Percentiles rank a stretch among this genome's conserved stretches.
phyloP scores from a whole-genome alignment of 495 filamentous ascomycete species.

The Aspergillus saccharolyticus region DNA sequence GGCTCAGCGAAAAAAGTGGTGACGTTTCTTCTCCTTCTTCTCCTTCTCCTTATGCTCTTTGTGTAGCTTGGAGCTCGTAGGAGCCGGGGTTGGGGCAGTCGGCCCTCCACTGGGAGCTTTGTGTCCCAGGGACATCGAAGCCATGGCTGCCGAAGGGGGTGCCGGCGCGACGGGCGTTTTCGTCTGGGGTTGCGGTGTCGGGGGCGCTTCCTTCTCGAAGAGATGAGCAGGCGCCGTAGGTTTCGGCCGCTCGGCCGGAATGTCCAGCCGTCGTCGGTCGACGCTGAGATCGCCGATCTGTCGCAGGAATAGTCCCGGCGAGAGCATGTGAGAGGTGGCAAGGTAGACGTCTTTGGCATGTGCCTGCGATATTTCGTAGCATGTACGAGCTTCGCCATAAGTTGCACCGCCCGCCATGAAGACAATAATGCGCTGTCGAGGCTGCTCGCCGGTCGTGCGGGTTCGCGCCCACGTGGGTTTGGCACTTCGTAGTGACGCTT shows the following conservation, averaged over 20 bases:
- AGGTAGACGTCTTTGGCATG: slow-evolving; percentile 79
- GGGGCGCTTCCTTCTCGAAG: slow-evolving; percentile 67
- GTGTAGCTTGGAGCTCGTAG: slow-evolving; percentile 22
- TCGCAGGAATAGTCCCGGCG: slow-evolving; percentile 69
- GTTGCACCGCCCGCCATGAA: slow-evolving; percentile 97
- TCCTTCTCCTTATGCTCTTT: slow-evolving; percentile 31
- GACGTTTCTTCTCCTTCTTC: slow-evolving; percentile 47
- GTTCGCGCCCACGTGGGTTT: slow-evolving; percentile 94
- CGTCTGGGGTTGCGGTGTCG: slow-evolving; percentile 35
- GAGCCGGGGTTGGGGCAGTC: slow-evolving; percentile 22
- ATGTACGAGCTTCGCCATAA: slow-evolving; percentile 79
- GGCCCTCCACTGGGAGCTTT: slow-evolving; percentile 1
- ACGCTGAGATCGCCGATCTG: slow-evolving; percentile 75
- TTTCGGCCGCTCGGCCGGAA: slow-evolving; percentile 76
- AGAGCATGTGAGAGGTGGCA: slow-evolving; percentile 87
- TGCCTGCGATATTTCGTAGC: slow-evolving; percentile 76
- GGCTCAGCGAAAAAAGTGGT: slow-evolving; percentile 63
- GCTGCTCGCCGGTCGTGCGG: slow-evolving; percentile 67
- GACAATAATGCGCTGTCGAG: slow-evolving; percentile 83
- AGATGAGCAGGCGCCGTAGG: slow-evolving; percentile 79
- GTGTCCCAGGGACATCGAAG: slow-evolving; percentile 51
- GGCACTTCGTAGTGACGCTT: slow-evolving; percentile 76
- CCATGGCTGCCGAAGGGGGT: slow-evolving; percentile 56
- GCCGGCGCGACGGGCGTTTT: slow-evolving; percentile 33
- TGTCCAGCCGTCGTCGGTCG: slow-evolving; percentile 66